A percentile compares a stretch with the other conserved stretches of the same genome.
Conservation (phyloP, 2,329 filamentous ascomycete species). For the Didymella pomorum region DNA sequence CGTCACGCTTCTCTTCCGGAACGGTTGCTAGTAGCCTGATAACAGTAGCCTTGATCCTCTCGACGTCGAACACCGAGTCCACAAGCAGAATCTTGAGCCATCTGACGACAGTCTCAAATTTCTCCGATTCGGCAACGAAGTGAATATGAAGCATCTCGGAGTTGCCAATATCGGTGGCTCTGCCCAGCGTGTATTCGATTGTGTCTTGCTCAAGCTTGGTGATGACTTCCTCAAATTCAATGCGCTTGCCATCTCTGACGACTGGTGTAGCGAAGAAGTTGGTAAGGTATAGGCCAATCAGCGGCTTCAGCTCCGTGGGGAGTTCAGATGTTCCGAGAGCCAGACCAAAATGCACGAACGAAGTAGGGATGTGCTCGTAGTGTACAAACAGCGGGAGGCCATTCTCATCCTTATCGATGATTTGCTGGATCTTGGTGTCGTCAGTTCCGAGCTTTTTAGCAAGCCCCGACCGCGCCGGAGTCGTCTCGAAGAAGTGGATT, state of each 20-base stretch:
- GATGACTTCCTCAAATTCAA: constrained; percentile 92
- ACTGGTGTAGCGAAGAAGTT: constrained; percentile 97
- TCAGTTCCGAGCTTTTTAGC: constrained; percentile 74
- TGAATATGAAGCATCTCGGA: constrained; percentile 81
- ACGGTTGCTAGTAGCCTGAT: constrained; percentile 90
- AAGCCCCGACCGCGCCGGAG: constrained; percentile 81
- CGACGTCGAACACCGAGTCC: constrained; percentile 85
- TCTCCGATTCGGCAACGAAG: constrained; percentile 86
- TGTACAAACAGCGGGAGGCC: constrained; percentile 88
- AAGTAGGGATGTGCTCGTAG: constrained; percentile 92
- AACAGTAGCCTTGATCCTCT: constrained; percentile 66
- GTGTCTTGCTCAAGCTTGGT: constrained; percentile 91
- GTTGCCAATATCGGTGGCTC: constrained; percentile 74
- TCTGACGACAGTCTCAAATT: constrained; percentile 80
- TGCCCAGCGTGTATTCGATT: constrained; percentile 79
- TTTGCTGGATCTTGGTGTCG: constrained; percentile 74
- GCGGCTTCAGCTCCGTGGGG: constrained; percentile 81
- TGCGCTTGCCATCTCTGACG: constrained; percentile 73
- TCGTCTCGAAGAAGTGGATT: constrained; percentile 92
- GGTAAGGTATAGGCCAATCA: constrained; percentile 84
- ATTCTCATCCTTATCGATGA: constrained; percentile 73
- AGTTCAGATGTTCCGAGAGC: constrained; percentile 80
- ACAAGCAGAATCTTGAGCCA: constrained; percentile 90
- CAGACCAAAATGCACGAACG: constrained; percentile 86
- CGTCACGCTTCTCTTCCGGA: constrained; percentile 88